These are phyloP conservation scores for Orbilia javanica DNA, from an alignment of 2,329 filamentous ascomycete species.

Conservation along the genomic window DNA sequence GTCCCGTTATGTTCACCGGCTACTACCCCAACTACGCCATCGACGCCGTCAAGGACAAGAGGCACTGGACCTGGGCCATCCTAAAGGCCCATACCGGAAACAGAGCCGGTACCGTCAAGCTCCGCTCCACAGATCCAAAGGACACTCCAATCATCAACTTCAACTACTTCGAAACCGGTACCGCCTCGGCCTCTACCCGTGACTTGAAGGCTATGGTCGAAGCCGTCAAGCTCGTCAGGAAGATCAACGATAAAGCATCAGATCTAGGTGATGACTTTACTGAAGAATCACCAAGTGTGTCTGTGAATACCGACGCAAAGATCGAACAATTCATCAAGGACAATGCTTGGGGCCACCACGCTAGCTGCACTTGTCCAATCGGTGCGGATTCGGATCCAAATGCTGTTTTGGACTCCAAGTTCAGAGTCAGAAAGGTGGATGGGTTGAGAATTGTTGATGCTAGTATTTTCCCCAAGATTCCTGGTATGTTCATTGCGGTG, in stretches of 20 bases:
- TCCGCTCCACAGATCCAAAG: constrained; percentile 74
- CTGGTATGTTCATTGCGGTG: constrained; percentile 66
- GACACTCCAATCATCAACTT: constrained; percentile 75
- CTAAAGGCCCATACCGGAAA: constrained; percentile 76
- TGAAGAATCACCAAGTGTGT: constrained; percentile 23
- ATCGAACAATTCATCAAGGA: constrained; percentile 67
- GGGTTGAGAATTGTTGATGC: constrained; percentile 75
- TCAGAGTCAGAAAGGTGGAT: constrained; percentile 71
- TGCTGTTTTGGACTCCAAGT: constrained; percentile 71
- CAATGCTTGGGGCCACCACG: constrained; percentile 72
- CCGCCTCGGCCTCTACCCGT: constrained; percentile 65
- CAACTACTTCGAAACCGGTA: constrained; percentile 72
- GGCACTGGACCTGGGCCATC: constrained; percentile 69
- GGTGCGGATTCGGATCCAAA: constrained; percentile 70
- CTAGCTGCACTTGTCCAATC: constrained; percentile 71
- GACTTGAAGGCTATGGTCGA: constrained; percentile 72
- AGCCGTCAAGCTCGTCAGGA: constrained; percentile 70
- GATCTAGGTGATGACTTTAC: constrained; percentile 17
- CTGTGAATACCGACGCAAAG: neutral
- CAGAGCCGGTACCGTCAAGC: constrained; percentile 72
- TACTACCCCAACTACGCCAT: constrained; percentile 68
- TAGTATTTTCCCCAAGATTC: constrained; percentile 71
- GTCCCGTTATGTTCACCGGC: constrained; percentile 61
- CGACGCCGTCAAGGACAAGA: constrained; percentile 66
- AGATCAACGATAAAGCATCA: constrained; percentile 63